Evolutionary conservation across 495 filamentous ascomycete species (phyloP), one percentile per base, ranked within the genome.

Genomic region (Penicillium flavigenum): DNA sequence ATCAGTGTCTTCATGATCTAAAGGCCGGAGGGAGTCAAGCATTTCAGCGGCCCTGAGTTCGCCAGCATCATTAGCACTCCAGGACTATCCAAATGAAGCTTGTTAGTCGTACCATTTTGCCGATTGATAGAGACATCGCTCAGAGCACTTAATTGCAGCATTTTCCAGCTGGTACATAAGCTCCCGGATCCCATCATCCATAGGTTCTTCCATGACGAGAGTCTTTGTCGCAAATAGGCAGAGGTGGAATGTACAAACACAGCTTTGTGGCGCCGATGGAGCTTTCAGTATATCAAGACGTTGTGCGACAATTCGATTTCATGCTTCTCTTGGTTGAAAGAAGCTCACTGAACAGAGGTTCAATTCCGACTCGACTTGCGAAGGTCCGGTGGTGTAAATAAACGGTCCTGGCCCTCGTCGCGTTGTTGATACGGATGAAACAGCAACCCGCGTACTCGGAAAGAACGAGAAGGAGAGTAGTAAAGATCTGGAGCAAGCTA

Each of bases 41-140:
- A 97, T 88, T 76, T 99, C 95, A 54, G 95, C 95, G 14, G 91
- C 89, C 94, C 94, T 98, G 58, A 14, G 47, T 43, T 42, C n/a
- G 27, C 34, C 11, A 51, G 4, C 31, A 39, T 56, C 22, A 34
- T 65, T 22, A 65, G 51, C 26, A 39, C 27, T 9, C 31, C 39
- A 9, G 4, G 6, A 11, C 14, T 29, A 0, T 12, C 19, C 17
- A 1, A 14, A 34, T 14, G 31, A 20, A 17, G 16, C 0, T n/a
- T 24, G 8, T 1, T 1, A 34, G 9, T 43, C 63, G 43, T 82
- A 97, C 94, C 95, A 98, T 86, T 98, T 99, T 14, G 95, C 86
- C 16, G 92, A 92, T 61, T 97, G 92, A 70, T 96, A 98, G 3
- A 99, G 83, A 76, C 95, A 96, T 67, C 95, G 79, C 62, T 99